Conservation (phyloP, 352 stramenopile genomes). For the Phytopythium cucurbitacearum region DNA sequence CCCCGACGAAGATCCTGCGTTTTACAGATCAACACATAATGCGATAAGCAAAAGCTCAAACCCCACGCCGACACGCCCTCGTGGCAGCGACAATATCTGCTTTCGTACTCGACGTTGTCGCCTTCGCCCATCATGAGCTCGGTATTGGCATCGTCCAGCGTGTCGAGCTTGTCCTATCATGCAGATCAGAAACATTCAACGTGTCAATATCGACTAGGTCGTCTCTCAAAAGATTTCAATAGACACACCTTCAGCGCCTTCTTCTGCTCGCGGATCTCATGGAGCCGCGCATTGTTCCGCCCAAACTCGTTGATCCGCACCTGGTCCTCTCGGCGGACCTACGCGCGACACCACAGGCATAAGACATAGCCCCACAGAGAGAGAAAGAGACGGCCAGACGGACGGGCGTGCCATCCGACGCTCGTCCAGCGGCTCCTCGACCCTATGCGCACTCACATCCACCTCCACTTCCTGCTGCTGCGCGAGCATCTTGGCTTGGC, state of each 20-base stretch:
- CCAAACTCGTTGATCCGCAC: constrained; percentile 98
- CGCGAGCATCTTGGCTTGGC: constrained; percentile 44
- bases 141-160: constrained; percentile 95
- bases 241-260: constrained; percentile 81
- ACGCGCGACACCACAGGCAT: constrained; percentile 1
- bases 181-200: neutral
- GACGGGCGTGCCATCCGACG: too few relatives aligned
- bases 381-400: neutral
- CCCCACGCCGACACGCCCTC: neutral
- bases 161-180: constrained; percentile 90
- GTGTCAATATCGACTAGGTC: too few relatives aligned
- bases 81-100: too few relatives aligned
- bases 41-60: neutral
- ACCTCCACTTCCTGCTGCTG: constrained; percentile 82
- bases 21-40: constrained; percentile 1
- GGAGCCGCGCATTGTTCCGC: constrained; percentile 91
- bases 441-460: constrained; percentile 40
- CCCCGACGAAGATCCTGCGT: constrained; percentile 89
- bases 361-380: neutral
- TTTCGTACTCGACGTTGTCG: constrained; percentile 64
- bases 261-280: constrained; percentile 91
- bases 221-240: too few relatives aligned
- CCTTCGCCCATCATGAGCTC: constrained; percentile 97
- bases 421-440: too few relatives aligned
- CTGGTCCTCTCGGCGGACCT: constrained; percentile 96